These are phyloP conservation scores for Macrocybe gigantea DNA, from an alignment of 768 basidiomycete species.

Conservation along the genomic window DNA sequence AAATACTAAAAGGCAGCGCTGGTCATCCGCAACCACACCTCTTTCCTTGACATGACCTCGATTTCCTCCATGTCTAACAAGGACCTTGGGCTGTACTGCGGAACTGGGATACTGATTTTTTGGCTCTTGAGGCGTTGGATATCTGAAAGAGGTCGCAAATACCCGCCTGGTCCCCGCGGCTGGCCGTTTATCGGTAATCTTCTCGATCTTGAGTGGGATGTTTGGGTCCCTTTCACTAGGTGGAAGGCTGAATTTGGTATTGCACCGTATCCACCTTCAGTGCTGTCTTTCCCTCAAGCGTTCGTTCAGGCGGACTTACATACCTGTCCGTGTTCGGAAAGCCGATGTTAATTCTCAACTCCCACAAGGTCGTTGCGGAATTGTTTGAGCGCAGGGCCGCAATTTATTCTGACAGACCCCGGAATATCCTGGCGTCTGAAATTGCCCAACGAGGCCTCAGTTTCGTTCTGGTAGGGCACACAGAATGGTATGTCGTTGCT, in stretches of 20 bases:
- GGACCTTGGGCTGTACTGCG: too few relatives aligned
- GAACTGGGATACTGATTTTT: too few relatives aligned
- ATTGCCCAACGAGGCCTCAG: constrained; percentile 20
- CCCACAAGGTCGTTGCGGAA: constrained; percentile 22
- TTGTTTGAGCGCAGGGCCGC: constrained; percentile 24
- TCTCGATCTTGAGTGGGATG: constrained; percentile 12
- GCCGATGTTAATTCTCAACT: constrained; percentile 29
- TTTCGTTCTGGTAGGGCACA: constrained; percentile 17
- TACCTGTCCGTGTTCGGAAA: constrained; percentile 29
- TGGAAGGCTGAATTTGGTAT: neutral
- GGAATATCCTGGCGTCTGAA: constrained; percentile 13
- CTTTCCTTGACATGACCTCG: too few relatives aligned
- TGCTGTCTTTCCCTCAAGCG: neutral
- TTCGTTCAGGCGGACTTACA: constrained; percentile 16
- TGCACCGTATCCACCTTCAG: neutral
- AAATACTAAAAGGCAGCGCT: too few relatives aligned
- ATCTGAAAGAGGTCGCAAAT: too few relatives aligned
- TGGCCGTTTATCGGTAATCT: constrained; percentile 13
- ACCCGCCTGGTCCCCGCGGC: constrained; percentile 13
- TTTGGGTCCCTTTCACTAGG: neutral
- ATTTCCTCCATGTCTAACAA: too few relatives aligned
- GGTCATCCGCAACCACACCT: too few relatives aligned
- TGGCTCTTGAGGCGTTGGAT: too few relatives aligned
- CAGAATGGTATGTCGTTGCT: constrained; percentile 12
- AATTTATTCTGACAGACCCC: constrained; percentile 20